Evolutionary conservation across 805 yeast genomes (phyloP), one percentile per base, ranked within the genome.

Genomic region (Yarrowia sp.): DNA sequence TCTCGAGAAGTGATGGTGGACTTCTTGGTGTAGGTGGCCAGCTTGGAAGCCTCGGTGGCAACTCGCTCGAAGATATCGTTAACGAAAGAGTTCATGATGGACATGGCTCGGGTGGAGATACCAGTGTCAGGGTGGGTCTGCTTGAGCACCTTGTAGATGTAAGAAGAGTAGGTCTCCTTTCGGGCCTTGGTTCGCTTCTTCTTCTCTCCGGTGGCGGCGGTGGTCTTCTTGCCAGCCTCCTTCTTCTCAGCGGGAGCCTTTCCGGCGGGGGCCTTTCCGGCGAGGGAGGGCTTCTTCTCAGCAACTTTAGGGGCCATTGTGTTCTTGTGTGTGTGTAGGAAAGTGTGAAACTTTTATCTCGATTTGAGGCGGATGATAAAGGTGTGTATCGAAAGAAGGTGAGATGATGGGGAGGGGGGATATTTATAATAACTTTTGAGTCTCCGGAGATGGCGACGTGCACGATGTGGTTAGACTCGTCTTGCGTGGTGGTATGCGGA

Each of bases 121-220:
- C 98, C 98, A 69, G 98, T 93, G 80, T 93, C 98, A 80, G 98
- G 98, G 82, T 93, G 98, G 69, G 98, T 92, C 85, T 93, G 98
- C 83, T 92, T 92, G 79, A 93, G 88, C 72, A 92, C 98, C 83
- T 93, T 93, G 95, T 92, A 93, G 79, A 93, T 93, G 83, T 93
- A 93, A 69, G 98, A 92, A 70, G 97, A 91, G 85, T 92, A 93
- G 70, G 98, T 91, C 83, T 93, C 98, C 89, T 91, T 92, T 87
- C 98, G 91, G 74, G 92, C 81, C 88, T 92, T 92, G 72, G 90
- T 77, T 85, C 96, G 91, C 89, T 89, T 92, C 86, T 91, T 92
- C 78, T 87, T 80, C 75, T 86, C 92, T 66, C 86, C 83, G 71
- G 89, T 76, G 70, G 90, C 82, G 71, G 96, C 80, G 70, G 96